Base-by-base conservation (phyloP, 2,329 filamentous ascomycete species). In the Biscogniauxia marginata region DNA sequence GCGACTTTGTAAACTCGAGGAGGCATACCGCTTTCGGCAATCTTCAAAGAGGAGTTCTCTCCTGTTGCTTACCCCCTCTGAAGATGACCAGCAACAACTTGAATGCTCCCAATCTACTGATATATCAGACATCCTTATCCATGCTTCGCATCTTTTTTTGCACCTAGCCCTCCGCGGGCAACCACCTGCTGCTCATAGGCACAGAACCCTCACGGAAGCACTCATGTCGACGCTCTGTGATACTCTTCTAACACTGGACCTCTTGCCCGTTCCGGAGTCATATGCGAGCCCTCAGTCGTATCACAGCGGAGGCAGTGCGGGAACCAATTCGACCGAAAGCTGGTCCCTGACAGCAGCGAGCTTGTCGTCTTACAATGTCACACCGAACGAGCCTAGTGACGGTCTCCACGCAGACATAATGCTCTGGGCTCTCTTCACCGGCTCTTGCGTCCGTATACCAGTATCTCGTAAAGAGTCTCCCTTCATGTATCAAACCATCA, bases 361-460 rank as follows among this genome's bases (percentile, higher is more conserved):
- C 30, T 39, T 39, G 30, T 16, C 30, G n/a, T 39, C 30, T 39
- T n/a, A 39, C 11, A 16, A 39, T 7, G 30, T n/a, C 9, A 9
- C 30, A n/a, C 9, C 49, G 4, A n/a, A 34, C 1, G 56, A 58
- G 13, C 50, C 52, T 11, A 54, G 54, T 47, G 63, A 70, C 44
- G 66, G 69, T 3, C 57, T 71, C 6, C 64, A 69, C 18, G 60
- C 65, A 19, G 65, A 70, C 25, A 62, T 66, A 18, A 57, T 71
- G 11, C 62, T 71, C 2, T 71, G 70, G 70, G 58, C 62, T 16
- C 65, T 71, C n/a, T 71, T 69, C 59, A 54, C 69, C 1, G 70
- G 68, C 20, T 65, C 63, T 2, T 71, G 70, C 53, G 64, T 71
- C n/a, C 68, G 67, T n/a, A 30, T 63, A 6, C 65, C 66, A 2